Conservation (phyloP, 2,329 filamentous ascomycete genomes). For the Amauroascus verrucosus region DNA sequence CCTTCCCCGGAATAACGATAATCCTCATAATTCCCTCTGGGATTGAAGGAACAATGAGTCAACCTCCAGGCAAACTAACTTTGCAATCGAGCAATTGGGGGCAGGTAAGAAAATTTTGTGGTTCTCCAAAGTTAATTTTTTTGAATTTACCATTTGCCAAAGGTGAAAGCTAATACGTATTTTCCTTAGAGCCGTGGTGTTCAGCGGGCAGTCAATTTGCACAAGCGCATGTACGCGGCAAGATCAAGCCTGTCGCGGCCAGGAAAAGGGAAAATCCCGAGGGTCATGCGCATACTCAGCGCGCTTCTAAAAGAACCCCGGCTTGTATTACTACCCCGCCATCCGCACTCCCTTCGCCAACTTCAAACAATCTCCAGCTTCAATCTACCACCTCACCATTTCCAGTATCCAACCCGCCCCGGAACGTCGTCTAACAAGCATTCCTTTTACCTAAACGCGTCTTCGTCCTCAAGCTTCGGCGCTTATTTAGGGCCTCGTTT, state of each 20-base stretch:
- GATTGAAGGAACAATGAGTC: background rate
- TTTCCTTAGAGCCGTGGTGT: background rate
- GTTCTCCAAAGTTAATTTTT: constrained; percentile 8
- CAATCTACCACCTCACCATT: background rate
- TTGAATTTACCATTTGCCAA: background rate
- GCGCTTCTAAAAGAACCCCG: background rate
- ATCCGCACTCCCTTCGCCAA: constrained; percentile 13
- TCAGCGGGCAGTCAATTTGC: background rate
- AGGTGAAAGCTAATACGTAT: background rate
- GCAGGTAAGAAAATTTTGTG: background rate
- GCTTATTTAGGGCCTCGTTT: constrained; percentile 38
- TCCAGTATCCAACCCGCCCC: background rate
- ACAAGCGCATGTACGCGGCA: background rate
- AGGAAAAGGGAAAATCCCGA: constrained; percentile 6
- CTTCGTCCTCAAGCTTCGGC: constrained; percentile 62
- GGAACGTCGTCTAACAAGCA: background rate
- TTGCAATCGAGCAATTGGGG: background rate
- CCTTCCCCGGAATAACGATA: background rate
- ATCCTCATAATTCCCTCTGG: background rate
- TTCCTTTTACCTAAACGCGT: background rate
- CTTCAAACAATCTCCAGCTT: constrained; percentile 13
- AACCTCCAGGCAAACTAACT: background rate
- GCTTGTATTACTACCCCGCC: constrained; percentile 10
- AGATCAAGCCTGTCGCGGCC: constrained; percentile 4
- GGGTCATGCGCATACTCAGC: constrained; percentile 14